Evolutionary conservation across 1,139 yeast species (phyloP).

Genomic region (Taphrina flavorubra): DNA sequence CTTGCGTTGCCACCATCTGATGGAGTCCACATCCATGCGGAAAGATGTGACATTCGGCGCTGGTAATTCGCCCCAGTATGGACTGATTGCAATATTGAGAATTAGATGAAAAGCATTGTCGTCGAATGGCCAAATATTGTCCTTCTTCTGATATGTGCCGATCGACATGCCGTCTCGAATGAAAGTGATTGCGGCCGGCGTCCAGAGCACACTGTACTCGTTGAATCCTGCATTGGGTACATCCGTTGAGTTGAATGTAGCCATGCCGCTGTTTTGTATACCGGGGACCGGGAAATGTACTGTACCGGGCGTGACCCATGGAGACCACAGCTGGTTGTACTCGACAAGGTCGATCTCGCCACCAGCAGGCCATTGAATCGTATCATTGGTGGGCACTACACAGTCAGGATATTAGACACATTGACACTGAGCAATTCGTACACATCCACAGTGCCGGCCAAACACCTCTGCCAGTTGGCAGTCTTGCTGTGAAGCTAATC

Average conservation of each 20-base stretch:
- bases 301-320: slow-evolving; percentile 11
- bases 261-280: neutral
- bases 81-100: slow-evolving; percentile 8
- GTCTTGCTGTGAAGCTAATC: slow-evolving; percentile 12
- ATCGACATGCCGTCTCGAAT: slow-evolving; percentile 19
- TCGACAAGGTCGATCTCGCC: slow-evolving; percentile 16
- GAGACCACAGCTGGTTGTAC: slow-evolving; percentile 9
- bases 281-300: slow-evolving; percentile 5
- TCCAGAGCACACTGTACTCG: slow-evolving; percentile 24
- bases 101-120: slow-evolving; percentile 12
- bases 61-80: slow-evolving; percentile 16
- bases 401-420: too few species aligned
- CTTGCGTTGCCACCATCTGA: slow-evolving; percentile 23
- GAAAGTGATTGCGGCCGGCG: slow-evolving; percentile 13
- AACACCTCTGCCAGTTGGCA: slow-evolving; percentile 16
- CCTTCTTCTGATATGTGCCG: slow-evolving; percentile 5
- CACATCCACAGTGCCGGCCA: slow-evolving; percentile 21
- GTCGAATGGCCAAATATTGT: slow-evolving; percentile 19
- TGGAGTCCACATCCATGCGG: slow-evolving; percentile 13
- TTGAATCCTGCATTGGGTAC: slow-evolving; percentile 12
- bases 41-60: neutral
- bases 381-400: slow-evolving; percentile 3
- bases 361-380: neutral
- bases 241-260: slow-evolving; percentile 6
- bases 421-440: neutral